Conservation (phyloP, 2,329 filamentous ascomycete genomes). For the Epichloe coenophiala region DNA sequence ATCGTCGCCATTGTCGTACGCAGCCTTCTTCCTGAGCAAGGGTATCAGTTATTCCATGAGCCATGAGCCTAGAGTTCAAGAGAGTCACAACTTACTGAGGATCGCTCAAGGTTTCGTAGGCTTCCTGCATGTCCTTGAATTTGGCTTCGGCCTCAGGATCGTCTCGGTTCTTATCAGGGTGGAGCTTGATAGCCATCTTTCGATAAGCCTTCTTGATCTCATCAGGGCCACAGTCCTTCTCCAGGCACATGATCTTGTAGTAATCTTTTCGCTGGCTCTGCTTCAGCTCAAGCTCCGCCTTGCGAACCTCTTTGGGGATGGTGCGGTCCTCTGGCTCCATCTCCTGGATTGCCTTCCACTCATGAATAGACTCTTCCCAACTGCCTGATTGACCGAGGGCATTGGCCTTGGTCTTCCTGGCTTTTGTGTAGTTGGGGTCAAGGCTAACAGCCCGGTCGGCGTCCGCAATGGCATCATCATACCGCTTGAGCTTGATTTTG, state of each 20-base stretch:
- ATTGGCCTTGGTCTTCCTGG: slow-evolving; percentile 86
- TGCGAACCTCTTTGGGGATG: slow-evolving; percentile 72
- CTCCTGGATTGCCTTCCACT: slow-evolving; percentile 79
- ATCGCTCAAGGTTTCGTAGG: slow-evolving; percentile 91
- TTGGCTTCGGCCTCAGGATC: slow-evolving; percentile 72
- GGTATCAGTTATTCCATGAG: background rate
- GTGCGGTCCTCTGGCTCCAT: slow-evolving; percentile 68
- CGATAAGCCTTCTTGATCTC: slow-evolving; percentile 96
- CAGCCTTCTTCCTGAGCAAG: slow-evolving; percentile 59
- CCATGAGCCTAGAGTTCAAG: background rate
- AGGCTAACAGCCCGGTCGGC: slow-evolving; percentile 73
- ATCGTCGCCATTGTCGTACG: slow-evolving; percentile 88
- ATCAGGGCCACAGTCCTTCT: slow-evolving; percentile 70
- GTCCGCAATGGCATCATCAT: slow-evolving; percentile 67
- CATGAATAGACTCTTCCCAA: slow-evolving; percentile 84
- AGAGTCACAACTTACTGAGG: slow-evolving; percentile 53
- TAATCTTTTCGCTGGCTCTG: slow-evolving; percentile 97
- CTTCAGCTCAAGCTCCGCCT: slow-evolving; percentile 90
- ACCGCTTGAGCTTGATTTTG: slow-evolving; percentile 72
- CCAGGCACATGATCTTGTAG: slow-evolving; percentile 88
- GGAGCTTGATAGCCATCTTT: slow-evolving; percentile 83
- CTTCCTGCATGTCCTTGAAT: slow-evolving; percentile 97
- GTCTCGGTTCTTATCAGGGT: slow-evolving; percentile 94
- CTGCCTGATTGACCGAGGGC: slow-evolving; percentile 71
- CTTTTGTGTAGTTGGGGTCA: slow-evolving; percentile 78